Evolutionary conservation across 495 filamentous ascomycete genomes (phyloP).

Genomic region (Tuber calosporum): DNA sequence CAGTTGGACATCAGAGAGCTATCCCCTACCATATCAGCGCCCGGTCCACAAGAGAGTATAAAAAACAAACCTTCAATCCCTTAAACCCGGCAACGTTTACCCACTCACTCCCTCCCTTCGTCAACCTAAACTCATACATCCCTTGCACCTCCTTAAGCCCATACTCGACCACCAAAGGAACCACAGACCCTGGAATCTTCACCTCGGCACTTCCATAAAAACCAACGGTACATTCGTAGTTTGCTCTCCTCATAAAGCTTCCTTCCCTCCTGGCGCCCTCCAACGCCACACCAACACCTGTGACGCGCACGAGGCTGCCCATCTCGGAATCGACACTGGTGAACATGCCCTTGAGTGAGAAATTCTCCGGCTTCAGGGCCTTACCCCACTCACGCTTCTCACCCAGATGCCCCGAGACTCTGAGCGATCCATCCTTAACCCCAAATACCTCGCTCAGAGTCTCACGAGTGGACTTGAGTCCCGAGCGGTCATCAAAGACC

Average conservation of each 20-base stretch:
- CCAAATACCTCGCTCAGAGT: slow-evolving; percentile 22
- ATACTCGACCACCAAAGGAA: slow-evolving; percentile 19
- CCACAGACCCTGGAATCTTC: slow-evolving; percentile 25
- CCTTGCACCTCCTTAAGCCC: slow-evolving; percentile 15
- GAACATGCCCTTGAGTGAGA: slow-evolving; percentile 18
- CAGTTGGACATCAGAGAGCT: slow-evolving; percentile 25
- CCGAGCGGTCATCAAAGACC: slow-evolving; percentile 11
- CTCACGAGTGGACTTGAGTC: slow-evolving; percentile 9
- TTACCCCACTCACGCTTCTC: slow-evolving; percentile 25
- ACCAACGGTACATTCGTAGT: slow-evolving; percentile 20
- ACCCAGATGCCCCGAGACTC: slow-evolving; percentile 20
- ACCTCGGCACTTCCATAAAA: slow-evolving; percentile 23
- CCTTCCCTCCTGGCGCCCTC: not conserved
- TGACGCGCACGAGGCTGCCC: slow-evolving; percentile 18
- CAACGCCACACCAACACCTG: slow-evolving; percentile 26
- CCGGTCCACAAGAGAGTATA: not conserved
- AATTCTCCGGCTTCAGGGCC: slow-evolving; percentile 14
- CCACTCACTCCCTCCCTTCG: slow-evolving; percentile 24
- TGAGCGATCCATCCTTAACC: slow-evolving; percentile 12
- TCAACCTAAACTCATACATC: slow-evolving; percentile 14
- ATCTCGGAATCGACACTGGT: slow-evolving; percentile 9
- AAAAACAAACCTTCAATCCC: slow-evolving; percentile 25
- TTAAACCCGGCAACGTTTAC: slow-evolving; percentile 30
- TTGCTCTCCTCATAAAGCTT: slow-evolving; percentile 1
- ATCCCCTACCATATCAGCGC: slow-evolving; percentile 3